phyloP scores from a whole-genome alignment of 352 stramenopile genomes.

The Globisporangium nagaii region DNA sequence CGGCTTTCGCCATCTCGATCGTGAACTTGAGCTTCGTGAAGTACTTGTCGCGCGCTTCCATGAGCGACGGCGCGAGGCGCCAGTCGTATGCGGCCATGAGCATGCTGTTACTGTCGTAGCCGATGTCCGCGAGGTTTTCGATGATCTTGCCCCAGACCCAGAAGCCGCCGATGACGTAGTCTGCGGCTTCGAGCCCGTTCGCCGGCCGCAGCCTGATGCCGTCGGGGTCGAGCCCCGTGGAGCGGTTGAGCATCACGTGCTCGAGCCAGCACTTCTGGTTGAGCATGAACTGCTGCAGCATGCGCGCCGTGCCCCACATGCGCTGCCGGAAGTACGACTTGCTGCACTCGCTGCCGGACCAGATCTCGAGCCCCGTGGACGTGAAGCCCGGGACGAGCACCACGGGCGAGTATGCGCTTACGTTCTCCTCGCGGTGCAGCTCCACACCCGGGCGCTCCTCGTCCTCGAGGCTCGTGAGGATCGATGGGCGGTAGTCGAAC shows the following conservation, averaged over 20 bases:
- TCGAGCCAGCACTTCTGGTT: constrained; percentile 91
- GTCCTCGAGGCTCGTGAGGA: constrained; percentile 16
- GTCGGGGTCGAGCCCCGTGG: constrained; percentile 86
- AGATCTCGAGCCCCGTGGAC: constrained; percentile 93
- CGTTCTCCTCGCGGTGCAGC: constrained; percentile 37
- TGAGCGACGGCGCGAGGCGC: constrained; percentile 60
- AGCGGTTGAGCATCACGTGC: constrained; percentile 89
- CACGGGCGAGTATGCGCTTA: constrained; percentile 66
- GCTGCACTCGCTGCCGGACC: constrained; percentile 86
- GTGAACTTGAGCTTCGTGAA: constrained; percentile 92
- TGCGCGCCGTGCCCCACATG: constrained; percentile 89
- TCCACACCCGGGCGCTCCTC: constrained; percentile 44
- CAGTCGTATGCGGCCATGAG: constrained; percentile 87
- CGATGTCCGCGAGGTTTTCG: constrained; percentile 88
- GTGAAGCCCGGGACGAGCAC: constrained; percentile 93
- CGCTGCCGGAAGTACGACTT: constrained; percentile 88
- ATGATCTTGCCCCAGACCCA: constrained; percentile 94
- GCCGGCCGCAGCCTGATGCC: constrained; percentile 75
- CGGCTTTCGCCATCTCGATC: constrained; percentile 86
- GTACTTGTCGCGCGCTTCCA: constrained; percentile 80
- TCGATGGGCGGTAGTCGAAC: constrained; percentile 52
- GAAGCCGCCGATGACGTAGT: constrained; percentile 93
- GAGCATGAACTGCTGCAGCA: constrained; percentile 86
- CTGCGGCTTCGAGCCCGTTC: constrained; percentile 87
- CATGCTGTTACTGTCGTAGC: constrained; percentile 91